Evolutionary conservation across 495 filamentous ascomycete genomes (phyloP).

Genomic region (Podospora conica): DNA sequence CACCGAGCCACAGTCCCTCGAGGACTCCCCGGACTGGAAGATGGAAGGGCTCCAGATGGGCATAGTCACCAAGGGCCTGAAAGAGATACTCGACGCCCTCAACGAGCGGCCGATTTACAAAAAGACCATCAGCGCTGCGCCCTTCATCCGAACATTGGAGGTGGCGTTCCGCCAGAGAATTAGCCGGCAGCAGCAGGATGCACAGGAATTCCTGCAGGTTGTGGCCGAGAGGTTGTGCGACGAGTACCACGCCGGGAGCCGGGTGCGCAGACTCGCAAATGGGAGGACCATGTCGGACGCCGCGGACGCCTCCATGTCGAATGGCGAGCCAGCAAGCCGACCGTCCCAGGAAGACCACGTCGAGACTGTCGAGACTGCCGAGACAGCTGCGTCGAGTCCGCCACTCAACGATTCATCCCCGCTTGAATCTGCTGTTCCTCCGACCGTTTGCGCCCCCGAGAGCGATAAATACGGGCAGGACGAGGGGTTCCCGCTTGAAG

Average conservation of each 20-base stretch:
- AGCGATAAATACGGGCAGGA: constrained; percentile 35
- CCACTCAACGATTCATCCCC: background rate
- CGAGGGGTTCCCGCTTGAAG: constrained; percentile 80
- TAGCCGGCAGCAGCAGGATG: constrained; percentile 92
- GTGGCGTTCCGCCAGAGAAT: constrained; percentile 81
- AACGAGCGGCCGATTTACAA: constrained; percentile 91
- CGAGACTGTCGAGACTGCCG: background rate
- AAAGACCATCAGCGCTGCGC: constrained; percentile 83
- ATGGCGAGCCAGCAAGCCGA: background rate
- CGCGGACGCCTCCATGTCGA: background rate
- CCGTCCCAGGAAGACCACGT: background rate
- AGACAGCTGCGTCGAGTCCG: background rate
- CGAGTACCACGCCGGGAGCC: constrained; percentile 80
- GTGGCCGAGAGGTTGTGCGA: constrained; percentile 87
- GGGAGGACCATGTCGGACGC: constrained; percentile 9
- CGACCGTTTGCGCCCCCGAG: background rate
- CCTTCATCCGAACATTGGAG: constrained; percentile 76
- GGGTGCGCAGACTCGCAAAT: constrained; percentile 52
- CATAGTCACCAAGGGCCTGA: constrained; percentile 78
- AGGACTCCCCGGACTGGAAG: constrained; percentile 56
- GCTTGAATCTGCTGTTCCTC: background rate
- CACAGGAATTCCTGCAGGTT: constrained; percentile 95
- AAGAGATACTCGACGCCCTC: constrained; percentile 84
- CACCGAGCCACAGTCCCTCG: constrained; percentile 22
- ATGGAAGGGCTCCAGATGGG: constrained; percentile 70